Base-by-base conservation (phyloP, 2,329 filamentous ascomycete species). In the Alternaria hordeiaustralica region DNA sequence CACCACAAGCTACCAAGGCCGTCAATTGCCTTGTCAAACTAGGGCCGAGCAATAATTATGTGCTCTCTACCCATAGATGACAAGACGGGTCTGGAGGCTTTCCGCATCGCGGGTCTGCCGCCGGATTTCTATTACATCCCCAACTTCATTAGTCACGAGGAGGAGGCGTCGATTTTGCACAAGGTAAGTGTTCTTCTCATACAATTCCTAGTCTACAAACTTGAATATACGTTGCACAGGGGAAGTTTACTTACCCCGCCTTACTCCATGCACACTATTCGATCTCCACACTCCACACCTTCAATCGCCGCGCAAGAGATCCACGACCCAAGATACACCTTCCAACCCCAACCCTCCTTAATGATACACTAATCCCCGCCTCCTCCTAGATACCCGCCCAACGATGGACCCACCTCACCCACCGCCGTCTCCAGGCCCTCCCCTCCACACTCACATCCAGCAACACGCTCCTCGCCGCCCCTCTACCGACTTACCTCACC, bases 351-450 rank as follows among this genome's bases (percentile, higher is more conserved):
- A n/a, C n/a, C n/a, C n/a, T n/a, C n/a, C n/a, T n/a, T n/a, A n/a
- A n/a, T n/a, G n/a, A n/a, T n/a, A n/a, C n/a, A n/a, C n/a, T n/a
- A n/a, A n/a, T n/a, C n/a, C n/a, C n/a, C n/a, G n/a, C n/a, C n/a
- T n/a, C n/a, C n/a, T n/a, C n/a, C n/a, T n/a, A 84, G 82, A 84
- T 85, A 4, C 83, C 84, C 8, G 60, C 81, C 13, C 81, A 83
- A 43, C 87, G 90, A 77, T 99, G 96, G 95, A 94, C 93, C 66
- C 87, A 91, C 54, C 90, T 99, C 59, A 89, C 91, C n/a, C 93
- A 94, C 79, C 92, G 96, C 59, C 90, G 95, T 45, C 88, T 99
- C 1, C 94, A 98, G 84, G 93, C 93, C 1, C 93, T 94, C 86
- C 96, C 95, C 2, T 96, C 92, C 3, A 88, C 93, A 60, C 87